A percentile compares a stretch with the other conserved stretches of the same genome.
Conservation (phyloP, 2,329 filamentous ascomycete species). For the Microcyclosporella mali region DNA sequence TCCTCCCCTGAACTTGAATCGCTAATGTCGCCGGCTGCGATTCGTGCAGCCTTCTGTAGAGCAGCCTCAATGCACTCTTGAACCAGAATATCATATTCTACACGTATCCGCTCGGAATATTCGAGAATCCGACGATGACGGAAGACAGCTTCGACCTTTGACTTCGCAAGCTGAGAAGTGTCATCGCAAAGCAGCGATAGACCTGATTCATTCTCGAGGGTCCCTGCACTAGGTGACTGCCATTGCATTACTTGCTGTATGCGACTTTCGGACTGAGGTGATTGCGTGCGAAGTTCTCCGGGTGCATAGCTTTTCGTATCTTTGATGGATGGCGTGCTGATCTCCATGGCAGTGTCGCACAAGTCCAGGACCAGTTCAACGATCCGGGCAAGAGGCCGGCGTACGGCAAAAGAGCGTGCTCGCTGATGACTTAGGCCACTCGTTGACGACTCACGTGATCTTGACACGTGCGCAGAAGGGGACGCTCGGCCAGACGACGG, state of each 20-base stretch:
- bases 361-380: slow-evolving; percentile 92
- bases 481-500: slow-evolving; percentile 65
- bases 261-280: slow-evolving; percentile 89
- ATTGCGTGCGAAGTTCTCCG: slow-evolving; percentile 83
- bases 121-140: slow-evolving; percentile 90
- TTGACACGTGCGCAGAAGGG: slow-evolving; percentile 57
- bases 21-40: slow-evolving; percentile 76
- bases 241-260: slow-evolving; percentile 93
- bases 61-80: slow-evolving; percentile 94
- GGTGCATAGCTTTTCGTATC: slow-evolving; percentile 62
- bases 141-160: slow-evolving; percentile 88
- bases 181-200: slow-evolving; percentile 82
- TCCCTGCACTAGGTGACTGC: slow-evolving; percentile 89
- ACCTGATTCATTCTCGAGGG: slow-evolving; percentile 87
- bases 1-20: slow-evolving; percentile 54
- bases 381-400: slow-evolving; percentile 82
- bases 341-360: slow-evolving; percentile 91
- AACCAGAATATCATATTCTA: slow-evolving; percentile 87
- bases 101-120: slow-evolving; percentile 88
- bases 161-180: slow-evolving; percentile 74
- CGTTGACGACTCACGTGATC: slow-evolving; percentile 61
- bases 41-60: slow-evolving; percentile 78
- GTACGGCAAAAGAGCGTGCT: slow-evolving; percentile 82
- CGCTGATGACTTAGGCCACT: slow-evolving; percentile 71
- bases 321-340: slow-evolving; percentile 89